phyloP scores from a whole-genome alignment of 2,329 filamentous ascomycete species.

The Monilinia vaccinii-corymbosi region DNA sequence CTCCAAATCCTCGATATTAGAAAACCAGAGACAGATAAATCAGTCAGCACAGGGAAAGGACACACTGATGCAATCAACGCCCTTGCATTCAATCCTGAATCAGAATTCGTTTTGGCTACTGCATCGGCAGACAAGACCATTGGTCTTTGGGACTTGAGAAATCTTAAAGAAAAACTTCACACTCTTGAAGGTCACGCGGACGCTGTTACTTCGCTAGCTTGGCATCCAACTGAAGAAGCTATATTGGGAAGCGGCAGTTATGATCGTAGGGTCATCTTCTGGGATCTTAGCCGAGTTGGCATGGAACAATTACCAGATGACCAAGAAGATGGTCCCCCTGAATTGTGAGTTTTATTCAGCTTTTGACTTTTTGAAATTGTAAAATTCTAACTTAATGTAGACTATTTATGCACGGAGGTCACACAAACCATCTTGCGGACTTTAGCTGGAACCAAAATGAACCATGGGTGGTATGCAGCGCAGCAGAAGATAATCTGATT shows the following conservation, averaged over 20 bases:
- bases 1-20: conserved; percentile 89
- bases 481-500: conserved; percentile 92
- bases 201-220: conserved; percentile 82
- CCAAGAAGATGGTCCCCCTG: conserved; percentile 86
- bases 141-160: conserved; percentile 89
- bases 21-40: conserved; percentile 52
- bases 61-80: conserved; percentile 93
- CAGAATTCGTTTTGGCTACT: conserved; percentile 84
- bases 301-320: conserved; percentile 95
- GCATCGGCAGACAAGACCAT: conserved; percentile 94
- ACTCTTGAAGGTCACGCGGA: conserved; percentile 81
- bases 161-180: conserved; percentile 83
- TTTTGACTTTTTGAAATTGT: not conserved
- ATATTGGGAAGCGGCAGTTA: conserved; percentile 89
- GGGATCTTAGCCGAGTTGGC: conserved; percentile 86
- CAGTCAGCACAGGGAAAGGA: conserved; percentile 62
- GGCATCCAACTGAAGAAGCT: conserved; percentile 85
- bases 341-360: conserved; percentile 56
- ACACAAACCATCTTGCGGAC: conserved; percentile 93
- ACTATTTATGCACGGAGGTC: conserved; percentile 96
- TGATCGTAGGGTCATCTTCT: conserved; percentile 89
- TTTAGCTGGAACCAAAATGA: conserved; percentile 98
- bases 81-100: conserved; percentile 86
- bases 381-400: conserved; percentile 35
- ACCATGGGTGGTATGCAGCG: conserved; percentile 91